phyloP scores from a whole-genome alignment of 164 flowering plant species.

The Malania oleifera region DNA sequence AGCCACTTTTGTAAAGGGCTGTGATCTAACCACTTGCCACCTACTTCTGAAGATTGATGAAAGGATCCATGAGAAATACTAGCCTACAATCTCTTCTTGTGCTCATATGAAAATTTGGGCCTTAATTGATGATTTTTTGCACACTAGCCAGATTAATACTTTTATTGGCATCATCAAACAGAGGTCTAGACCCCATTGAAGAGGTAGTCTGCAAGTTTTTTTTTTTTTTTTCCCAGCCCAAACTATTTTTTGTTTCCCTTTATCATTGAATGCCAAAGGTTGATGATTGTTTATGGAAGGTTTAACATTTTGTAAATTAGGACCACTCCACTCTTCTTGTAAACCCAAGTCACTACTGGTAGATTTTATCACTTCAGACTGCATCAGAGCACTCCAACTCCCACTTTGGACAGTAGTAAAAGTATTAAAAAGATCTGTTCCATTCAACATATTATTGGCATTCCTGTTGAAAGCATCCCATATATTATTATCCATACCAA shows the following conservation, averaged over 20 bases:
- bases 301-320: neutral
- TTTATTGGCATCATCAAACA: neutral
- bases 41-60: neutral
- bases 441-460: neutral
- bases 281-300: no score
- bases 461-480: neutral
- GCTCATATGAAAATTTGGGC: neutral
- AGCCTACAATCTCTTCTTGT: neutral
- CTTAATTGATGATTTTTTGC: neutral
- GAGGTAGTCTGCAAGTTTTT: neutral
- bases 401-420: neutral
- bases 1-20: neutral
- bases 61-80: neutral
- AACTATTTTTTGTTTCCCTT: neutral
- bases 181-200: neutral
- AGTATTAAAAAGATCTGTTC: neutral
- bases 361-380: constrained; percentile 1
- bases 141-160: neutral
- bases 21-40: neutral
- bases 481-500: constrained; percentile 1
- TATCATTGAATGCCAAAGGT: neutral
- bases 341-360: neutral
- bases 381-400: constrained; percentile 8
- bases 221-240: no score
- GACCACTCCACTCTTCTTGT: neutral